Percentiles rank a stretch among this genome's conserved stretches.
phyloP scores from a whole-genome alignment of 202 grass and related monocot genomes.

The Hordeum pubiflorum region DNA sequence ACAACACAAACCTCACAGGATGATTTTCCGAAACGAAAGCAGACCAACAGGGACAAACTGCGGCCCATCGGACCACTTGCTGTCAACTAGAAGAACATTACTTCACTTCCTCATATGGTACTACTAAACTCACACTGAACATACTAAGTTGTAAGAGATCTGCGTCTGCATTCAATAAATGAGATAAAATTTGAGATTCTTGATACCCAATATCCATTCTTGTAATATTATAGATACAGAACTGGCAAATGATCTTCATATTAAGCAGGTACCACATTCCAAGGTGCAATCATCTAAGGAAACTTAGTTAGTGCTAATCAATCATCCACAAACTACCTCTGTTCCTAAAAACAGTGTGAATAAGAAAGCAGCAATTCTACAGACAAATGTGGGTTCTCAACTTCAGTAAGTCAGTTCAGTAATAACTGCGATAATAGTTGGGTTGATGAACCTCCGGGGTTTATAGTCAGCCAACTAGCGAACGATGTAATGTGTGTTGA shows the following conservation, averaged over 20 bases:
- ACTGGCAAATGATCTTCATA: neutral
- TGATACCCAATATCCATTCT: neutral
- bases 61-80: neutral
- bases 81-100: neutral
- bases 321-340: too few species aligned
- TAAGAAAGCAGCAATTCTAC: neutral
- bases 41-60: neutral
- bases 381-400: neutral
- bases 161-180: neutral
- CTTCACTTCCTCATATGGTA: neutral
- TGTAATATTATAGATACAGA: neutral
- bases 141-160: neutral
- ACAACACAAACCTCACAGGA: neutral
- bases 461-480: too few species aligned
- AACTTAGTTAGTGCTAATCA: too few species aligned
- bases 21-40: neutral
- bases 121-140: neutral
- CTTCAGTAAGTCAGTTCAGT: neutral
- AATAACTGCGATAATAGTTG: too few species aligned
- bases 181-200: neutral
- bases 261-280: neutral
- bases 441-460: too few species aligned
- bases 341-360: too few species aligned
- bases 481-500: too few species aligned
- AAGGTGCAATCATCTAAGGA: too few species aligned